Evolutionary conservation across 2,329 filamentous ascomycete genomes (phyloP).

Genomic region (Aspergillus ochraceoroseus): DNA sequence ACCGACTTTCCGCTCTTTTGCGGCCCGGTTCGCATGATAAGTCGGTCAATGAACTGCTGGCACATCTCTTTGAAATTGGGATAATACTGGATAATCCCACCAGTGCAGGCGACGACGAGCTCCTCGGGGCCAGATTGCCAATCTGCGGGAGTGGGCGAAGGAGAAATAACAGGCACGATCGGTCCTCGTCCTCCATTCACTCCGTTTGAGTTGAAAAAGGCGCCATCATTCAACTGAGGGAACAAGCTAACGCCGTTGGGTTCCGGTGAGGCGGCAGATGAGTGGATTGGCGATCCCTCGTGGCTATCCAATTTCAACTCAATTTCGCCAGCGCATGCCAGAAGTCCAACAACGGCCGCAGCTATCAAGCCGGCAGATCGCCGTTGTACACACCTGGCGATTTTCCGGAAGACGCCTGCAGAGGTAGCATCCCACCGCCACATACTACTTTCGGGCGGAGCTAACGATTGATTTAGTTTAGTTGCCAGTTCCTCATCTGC

Average conservation of each 20-base stretch:
- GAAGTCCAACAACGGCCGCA: slow-evolving; percentile 64
- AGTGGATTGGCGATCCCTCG: slow-evolving; percentile 32
- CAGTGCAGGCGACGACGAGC: slow-evolving; percentile 72
- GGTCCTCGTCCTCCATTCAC: slow-evolving; percentile 22
- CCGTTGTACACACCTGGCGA: slow-evolving; percentile 65
- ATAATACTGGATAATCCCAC: slow-evolving; percentile 74
- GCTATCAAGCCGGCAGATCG: slow-evolving; percentile 71
- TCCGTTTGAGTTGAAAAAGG: slow-evolving; percentile 5
- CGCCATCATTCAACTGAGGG: slow-evolving; percentile 14
- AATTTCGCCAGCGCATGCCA: slow-evolving; percentile 66
- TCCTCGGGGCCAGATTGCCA: slow-evolving; percentile 51
- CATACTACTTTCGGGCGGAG: slow-evolving; percentile 41
- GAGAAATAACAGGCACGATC: slow-evolving; percentile 38
- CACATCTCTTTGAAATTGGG: slow-evolving; percentile 67
- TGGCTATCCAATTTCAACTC: slow-evolving; percentile 40
- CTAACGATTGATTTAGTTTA: slow-evolving; percentile 52
- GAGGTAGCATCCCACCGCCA: slow-evolving; percentile 61
- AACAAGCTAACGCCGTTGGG: slow-evolving; percentile 23
- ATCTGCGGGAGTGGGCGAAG: slow-evolving; percentile 32
- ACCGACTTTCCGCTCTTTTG: slow-evolving; percentile 48
- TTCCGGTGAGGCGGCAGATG: slow-evolving; percentile 25
- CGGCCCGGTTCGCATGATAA: slow-evolving; percentile 46
- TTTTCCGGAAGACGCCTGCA: slow-evolving; percentile 58
- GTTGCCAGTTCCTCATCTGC: slow-evolving; percentile 48
- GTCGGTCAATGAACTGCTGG: slow-evolving; percentile 60